These are phyloP conservation scores for Colletotrichum sidae DNA, from an alignment of 2,329 filamentous ascomycete species.

Conservation along the genomic window DNA sequence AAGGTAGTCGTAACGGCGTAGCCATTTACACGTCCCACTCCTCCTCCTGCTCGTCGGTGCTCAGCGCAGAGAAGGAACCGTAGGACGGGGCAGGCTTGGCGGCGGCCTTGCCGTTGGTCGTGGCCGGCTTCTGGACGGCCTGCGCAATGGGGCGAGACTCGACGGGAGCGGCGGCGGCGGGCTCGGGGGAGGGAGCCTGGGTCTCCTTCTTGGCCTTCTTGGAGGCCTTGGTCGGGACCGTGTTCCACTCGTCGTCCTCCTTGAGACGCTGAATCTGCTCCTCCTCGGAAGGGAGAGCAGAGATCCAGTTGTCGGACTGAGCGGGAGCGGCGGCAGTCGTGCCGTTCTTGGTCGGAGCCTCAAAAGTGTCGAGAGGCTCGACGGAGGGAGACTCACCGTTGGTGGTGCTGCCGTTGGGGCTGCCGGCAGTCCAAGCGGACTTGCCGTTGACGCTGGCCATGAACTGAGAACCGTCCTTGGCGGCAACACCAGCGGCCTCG, in stretches of 20 bases:
- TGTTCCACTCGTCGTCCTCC: slow-evolving; percentile 69
- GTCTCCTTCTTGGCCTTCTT: slow-evolving; percentile 55
- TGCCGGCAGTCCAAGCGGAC: slow-evolving; percentile 57
- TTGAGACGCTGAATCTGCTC: slow-evolving; percentile 70
- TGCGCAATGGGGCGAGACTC: slow-evolving; percentile 42
- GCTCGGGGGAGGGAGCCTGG: slow-evolving; percentile 54
- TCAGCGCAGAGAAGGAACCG: slow-evolving; percentile 63
- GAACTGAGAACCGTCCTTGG: slow-evolving; percentile 80
- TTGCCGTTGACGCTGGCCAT: slow-evolving; percentile 57
- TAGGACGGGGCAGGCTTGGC: slow-evolving; percentile 44
- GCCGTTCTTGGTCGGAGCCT: slow-evolving; percentile 50
- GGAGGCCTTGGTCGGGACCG: slow-evolving; percentile 61
- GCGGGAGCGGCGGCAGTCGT: slow-evolving; percentile 47
- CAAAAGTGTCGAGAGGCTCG: slow-evolving; percentile 70
- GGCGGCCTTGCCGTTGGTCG: slow-evolving; percentile 42
- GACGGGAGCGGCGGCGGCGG: slow-evolving; percentile 41
- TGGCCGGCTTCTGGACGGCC: slow-evolving; percentile 45
- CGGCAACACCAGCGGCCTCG: slow-evolving; percentile 82
- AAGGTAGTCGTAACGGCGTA: slow-evolving; percentile 5
- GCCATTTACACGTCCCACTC: slow-evolving; percentile 63
- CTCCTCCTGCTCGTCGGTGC: slow-evolving; percentile 55
- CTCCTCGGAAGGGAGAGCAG: slow-evolving; percentile 69
- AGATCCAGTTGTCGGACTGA: slow-evolving; percentile 58
- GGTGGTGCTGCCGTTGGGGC: slow-evolving; percentile 47
- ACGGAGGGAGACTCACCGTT: slow-evolving; percentile 47